Base-by-base conservation (phyloP, 2,329 filamentous ascomycete species). In the Pseudogymnoascus sp. region DNA sequence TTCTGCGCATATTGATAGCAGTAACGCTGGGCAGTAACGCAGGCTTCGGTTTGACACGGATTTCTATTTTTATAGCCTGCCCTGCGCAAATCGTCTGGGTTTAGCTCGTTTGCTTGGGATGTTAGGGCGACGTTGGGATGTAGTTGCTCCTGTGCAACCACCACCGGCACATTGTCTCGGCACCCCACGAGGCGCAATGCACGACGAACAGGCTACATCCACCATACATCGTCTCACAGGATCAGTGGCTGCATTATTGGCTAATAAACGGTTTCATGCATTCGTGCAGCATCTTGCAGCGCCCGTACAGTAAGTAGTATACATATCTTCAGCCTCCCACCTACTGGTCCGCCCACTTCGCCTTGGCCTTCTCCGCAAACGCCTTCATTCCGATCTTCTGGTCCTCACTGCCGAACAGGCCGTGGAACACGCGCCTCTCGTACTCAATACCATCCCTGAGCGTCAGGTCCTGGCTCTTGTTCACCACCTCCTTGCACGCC, bases 341-440 rank as follows among this genome's bases (percentile, higher is more conserved):
- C 67, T 83, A 95, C 73, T 91, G 85, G 74, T 97, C 81, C 65
- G 83, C 86, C 93, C 94, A 99, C 74, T 94, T 86, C 0, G 94
- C 79, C 83, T 95, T 95, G 79, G 90, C 85, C 86, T 97, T 97
- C 77, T 92, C 90, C 1, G 90, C 89, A 81, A 99, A 99, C 10
- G 94, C 94, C 74, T 87, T 87, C 94, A 97, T 86, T 75, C 91
- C 92, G 74, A 97, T 90, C 82, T 97, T 99, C 78, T 99, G 94
- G 76, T 99, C 94, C 78, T 91, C 84, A 74, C 89, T 96, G 21
- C 93, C 94, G 78, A 99, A 99, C 71, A 97, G 73, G 27, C 87
- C 84, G 77, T 99, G 94, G 81, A 99, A 99, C 35, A 97, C 82
- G 61, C 92, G 84, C 72, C 94, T 83, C 83, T 99, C 94, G 77